A percentile compares a stretch with the other conserved stretches of the same genome.
phyloP scores from a whole-genome alignment of 2,329 filamentous ascomycete genomes.

The Helotiales sp. region DNA sequence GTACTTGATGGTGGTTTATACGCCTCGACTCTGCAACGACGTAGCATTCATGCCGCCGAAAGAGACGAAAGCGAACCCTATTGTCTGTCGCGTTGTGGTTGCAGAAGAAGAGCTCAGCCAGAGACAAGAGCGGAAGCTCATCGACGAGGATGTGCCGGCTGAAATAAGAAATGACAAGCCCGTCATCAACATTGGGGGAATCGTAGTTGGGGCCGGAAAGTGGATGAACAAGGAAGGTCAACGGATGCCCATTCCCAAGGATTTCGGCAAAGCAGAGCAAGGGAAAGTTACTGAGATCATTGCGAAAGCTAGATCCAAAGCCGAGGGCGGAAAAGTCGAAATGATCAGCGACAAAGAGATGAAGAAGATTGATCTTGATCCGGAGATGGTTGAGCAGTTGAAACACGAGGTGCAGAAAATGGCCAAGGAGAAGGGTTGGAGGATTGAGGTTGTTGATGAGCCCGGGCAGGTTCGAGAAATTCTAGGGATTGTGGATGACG shows the following conservation, averaged over 20 bases:
- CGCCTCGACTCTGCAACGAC: constrained; percentile 71
- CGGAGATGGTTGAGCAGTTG: constrained; percentile 67
- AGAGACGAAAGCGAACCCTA: constrained; percentile 60
- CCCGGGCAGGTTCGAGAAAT: constrained; percentile 62
- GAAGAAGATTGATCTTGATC: constrained; percentile 57
- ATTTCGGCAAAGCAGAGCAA: constrained; percentile 54
- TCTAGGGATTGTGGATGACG: constrained; percentile 66
- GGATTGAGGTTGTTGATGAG: constrained; percentile 74
- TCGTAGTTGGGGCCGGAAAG: constrained; percentile 32
- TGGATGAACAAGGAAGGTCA: constrained; percentile 32
- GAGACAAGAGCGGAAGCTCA: constrained; percentile 41
- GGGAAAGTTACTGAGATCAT: constrained; percentile 37
- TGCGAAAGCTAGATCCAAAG: constrained; percentile 26
- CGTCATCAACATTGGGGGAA: constrained; percentile 31
- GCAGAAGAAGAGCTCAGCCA: constrained; percentile 38
- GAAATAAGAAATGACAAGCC: constrained; percentile 41
- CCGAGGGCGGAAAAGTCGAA: constrained; percentile 32
- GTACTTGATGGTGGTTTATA: constrained; percentile 74
- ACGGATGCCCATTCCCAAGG: constrained; percentile 30
- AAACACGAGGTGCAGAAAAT: constrained; percentile 66
- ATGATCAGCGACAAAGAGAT: constrained; percentile 64
- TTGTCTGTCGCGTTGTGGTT: constrained; percentile 63
- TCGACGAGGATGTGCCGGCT: constrained; percentile 23
- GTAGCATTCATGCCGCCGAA: constrained; percentile 70
- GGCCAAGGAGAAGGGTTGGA: constrained; percentile 74